These are phyloP conservation scores for Effrenium voratum DNA, from an alignment of 73 alveolate species.

Conservation along the genomic window DNA sequence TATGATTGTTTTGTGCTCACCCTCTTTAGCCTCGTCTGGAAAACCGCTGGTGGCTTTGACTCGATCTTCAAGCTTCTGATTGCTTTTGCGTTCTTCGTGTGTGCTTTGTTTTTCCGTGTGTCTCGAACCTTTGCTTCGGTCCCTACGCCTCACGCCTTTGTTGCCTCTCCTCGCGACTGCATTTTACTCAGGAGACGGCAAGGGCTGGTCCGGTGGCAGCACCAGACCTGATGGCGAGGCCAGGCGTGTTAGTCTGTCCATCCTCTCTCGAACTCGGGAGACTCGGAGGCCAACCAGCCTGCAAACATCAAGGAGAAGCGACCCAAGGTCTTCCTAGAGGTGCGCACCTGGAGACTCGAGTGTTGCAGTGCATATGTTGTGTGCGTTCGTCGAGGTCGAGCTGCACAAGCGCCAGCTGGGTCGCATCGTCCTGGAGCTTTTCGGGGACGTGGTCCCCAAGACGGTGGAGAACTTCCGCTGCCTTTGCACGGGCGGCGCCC, in stretches of 20 bases:
- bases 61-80: no score
- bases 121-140: background rate
- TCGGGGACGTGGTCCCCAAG: slow-evolving; percentile 96
- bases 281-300: slow-evolving; percentile 78
- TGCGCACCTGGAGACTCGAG: background rate
- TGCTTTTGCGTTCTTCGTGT: no score
- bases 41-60: no score
- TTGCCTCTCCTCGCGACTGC: background rate
- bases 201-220: slow-evolving; percentile 93
- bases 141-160: background rate
- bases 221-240: slow-evolving; percentile 94
- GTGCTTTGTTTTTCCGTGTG: no score
- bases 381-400: slow-evolving; percentile 18
- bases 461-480: slow-evolving; percentile 99
- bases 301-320: slow-evolving; percentile 91
- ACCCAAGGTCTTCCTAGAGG: slow-evolving; percentile 90
- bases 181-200: slow-evolving; percentile 49
- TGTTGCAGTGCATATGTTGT: no score
- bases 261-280: background rate
- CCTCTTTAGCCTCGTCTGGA: no score
- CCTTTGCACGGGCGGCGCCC: slow-evolving; percentile 96
- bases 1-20: no score
- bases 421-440: slow-evolving; percentile 95
- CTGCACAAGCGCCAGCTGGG: slow-evolving; percentile 85
- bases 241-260: no score